Conservation (phyloP, 768 basidiomycete species). For the Favolaschia claudopus region DNA sequence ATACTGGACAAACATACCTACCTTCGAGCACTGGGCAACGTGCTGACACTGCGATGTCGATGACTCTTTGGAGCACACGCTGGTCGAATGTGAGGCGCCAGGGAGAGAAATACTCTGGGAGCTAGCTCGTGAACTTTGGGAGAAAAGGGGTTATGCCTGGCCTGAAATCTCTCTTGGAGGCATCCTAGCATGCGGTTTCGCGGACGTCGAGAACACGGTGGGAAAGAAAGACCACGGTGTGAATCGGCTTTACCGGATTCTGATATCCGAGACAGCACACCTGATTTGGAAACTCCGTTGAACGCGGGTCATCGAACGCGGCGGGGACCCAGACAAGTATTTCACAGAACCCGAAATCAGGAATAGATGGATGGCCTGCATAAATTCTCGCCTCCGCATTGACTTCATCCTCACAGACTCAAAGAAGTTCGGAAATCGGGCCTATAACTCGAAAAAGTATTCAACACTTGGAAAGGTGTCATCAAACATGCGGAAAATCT, state of each 20-base stretch:
- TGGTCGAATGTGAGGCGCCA: conserved; percentile 10
- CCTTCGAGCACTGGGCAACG: neutral
- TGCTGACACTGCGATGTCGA: conserved; percentile 8
- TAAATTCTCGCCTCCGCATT: neutral
- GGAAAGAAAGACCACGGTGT: conserved; percentile 12
- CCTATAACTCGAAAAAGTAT: neutral
- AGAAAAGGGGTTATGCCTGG: neutral
- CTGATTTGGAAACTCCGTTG: conserved; percentile 29
- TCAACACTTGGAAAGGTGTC: conserved; percentile 7
- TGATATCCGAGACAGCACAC: conserved; percentile 28
- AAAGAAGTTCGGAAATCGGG: neutral
- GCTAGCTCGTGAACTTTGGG: conserved; percentile 11
- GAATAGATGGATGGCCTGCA: conserved; percentile 1
- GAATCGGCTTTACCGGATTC: conserved; percentile 15
- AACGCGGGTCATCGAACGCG: conserved; percentile 16
- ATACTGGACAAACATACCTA: conserved; percentile 11
- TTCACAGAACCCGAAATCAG: neutral
- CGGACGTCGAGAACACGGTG: neutral
- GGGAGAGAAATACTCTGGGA: conserved; percentile 10
- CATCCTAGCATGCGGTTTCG: conserved; percentile 11
- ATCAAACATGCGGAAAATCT: conserved; percentile 5
- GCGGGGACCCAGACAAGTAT: neutral
- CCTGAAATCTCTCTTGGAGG: neutral
- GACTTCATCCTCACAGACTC: neutral
- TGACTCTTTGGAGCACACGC: conserved; percentile 14